Percentiles rank a stretch among this genome's conserved stretches.
Conservation (phyloP, 164 flowering plant genomes). For the Magnolia changhungtana region DNA sequence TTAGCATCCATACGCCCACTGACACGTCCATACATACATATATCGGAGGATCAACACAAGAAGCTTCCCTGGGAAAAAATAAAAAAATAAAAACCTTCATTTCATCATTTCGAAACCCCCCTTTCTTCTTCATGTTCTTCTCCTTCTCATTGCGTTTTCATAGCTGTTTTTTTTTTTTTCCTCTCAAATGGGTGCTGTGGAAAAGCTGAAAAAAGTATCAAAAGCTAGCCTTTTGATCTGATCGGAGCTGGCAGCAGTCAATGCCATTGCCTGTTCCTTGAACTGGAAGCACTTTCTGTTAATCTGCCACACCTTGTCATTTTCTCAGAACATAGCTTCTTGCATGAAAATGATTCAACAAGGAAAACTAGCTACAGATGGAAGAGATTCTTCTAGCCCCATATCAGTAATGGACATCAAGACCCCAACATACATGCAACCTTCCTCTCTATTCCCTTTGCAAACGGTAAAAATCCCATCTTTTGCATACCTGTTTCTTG, state of each 20-base stretch:
- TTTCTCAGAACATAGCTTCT: not conserved
- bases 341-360: not conserved
- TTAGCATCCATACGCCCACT: too few relatives aligned
- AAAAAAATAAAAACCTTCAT: too few relatives aligned
- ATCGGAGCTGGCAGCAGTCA: constrained; percentile 6
- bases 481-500: not conserved
- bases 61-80: too few relatives aligned
- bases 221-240: not conserved
- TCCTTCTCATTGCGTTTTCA: not conserved
- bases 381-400: constrained; percentile 3
- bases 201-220: not conserved
- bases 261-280: not conserved
- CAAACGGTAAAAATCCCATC: constrained; percentile 26
- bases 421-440: constrained; percentile 35
- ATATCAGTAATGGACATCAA: constrained; percentile 46
- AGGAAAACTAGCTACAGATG: not conserved
- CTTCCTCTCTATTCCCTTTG: constrained; percentile 34
- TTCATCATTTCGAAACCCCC: too few relatives aligned
- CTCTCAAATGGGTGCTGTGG: not conserved
- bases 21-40: too few relatives aligned
- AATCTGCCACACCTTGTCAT: constrained; percentile 4
- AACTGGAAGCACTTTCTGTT: not conserved
- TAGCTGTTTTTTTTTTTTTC: not conserved
- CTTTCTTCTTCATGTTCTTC: not conserved
- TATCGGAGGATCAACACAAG: too few relatives aligned